phyloP scores from a whole-genome alignment of 108 stramenopile genomes.

The Cyclostephanos invisitatus region DNA sequence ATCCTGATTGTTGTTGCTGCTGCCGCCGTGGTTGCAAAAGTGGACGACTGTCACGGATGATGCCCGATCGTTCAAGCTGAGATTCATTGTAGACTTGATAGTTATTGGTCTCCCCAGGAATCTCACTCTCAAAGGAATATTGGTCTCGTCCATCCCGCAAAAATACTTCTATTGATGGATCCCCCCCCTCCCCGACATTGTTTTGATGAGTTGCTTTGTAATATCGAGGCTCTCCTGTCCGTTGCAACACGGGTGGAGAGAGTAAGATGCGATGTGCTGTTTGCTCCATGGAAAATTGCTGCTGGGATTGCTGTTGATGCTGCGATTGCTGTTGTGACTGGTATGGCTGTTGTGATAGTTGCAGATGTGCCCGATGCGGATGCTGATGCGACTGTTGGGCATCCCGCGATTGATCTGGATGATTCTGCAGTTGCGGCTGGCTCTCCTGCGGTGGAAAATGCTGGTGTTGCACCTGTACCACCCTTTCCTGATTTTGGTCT shows the following conservation, averaged over 20 bases:
- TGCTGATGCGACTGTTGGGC: neutral
- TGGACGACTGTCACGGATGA: neutral
- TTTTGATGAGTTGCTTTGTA: neutral
- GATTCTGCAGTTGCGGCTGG: neutral
- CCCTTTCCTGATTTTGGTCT: neutral
- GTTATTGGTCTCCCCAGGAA: neutral
- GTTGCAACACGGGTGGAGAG: conserved; percentile 15
- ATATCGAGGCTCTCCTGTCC: conserved; percentile 4
- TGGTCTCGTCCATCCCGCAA: neutral
- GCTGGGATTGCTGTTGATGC: conserved; percentile 3
- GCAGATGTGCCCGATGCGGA: conserved; percentile 7
- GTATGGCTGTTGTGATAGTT: neutral
- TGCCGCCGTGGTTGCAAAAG: neutral
- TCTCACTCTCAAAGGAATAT: neutral
- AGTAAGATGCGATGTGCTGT: neutral
- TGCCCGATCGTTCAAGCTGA: conserved; percentile 1
- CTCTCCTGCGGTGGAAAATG: too few species aligned
- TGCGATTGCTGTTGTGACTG: conserved; percentile 9
- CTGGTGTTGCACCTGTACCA: neutral
- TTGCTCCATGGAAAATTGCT: neutral
- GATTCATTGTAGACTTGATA: neutral
- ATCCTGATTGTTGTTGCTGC: neutral
- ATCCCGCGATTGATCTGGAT: neutral
- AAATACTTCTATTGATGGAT: neutral
- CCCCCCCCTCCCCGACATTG: neutral